Conservation (phyloP, 2,329 filamentous ascomycete species). For the Cladosporium sp. region DNA sequence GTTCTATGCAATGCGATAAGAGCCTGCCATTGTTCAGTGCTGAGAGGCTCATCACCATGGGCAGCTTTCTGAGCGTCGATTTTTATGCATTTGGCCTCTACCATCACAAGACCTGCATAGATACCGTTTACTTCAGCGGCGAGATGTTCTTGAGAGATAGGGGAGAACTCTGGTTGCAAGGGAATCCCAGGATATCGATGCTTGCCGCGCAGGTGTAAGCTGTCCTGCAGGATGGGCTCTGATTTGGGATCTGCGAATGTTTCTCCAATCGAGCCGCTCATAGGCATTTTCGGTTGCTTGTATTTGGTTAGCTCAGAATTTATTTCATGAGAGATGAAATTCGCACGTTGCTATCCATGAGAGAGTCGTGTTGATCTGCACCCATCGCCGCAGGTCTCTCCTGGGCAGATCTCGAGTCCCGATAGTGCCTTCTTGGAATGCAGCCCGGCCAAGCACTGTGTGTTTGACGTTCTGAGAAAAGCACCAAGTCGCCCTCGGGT, state of each 20-base stretch:
- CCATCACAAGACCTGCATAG: conserved; percentile 78
- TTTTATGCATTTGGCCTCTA: conserved; percentile 83
- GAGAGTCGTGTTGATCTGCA: neutral
- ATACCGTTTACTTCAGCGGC: conserved; percentile 79
- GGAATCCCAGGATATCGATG: neutral
- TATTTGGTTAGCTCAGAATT: too few species aligned
- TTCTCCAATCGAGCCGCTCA: neutral
- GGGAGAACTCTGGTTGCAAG: conserved; percentile 23
- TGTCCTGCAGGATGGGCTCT: neutral
- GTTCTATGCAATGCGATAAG: conserved; percentile 79
- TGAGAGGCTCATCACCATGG: conserved; percentile 48
- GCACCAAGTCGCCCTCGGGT: neutral
- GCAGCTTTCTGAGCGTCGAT: conserved; percentile 63
- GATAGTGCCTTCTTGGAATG: neutral
- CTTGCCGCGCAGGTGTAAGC: conserved; percentile 2
- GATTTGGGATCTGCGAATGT: neutral
- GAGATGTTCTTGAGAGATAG: conserved; percentile 72
- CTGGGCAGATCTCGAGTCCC: too few species aligned
- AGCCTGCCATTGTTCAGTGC: conserved; percentile 75
- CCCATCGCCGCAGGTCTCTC: too few species aligned
- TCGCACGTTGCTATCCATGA: neutral
- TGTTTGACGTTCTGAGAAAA: neutral
- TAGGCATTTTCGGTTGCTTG: too few species aligned
- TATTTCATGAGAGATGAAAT: neutral
- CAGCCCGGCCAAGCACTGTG: neutral